These are phyloP conservation scores for Megacollybia marginata DNA, from an alignment of 768 basidiomycete genomes.

Conservation along the genomic window DNA sequence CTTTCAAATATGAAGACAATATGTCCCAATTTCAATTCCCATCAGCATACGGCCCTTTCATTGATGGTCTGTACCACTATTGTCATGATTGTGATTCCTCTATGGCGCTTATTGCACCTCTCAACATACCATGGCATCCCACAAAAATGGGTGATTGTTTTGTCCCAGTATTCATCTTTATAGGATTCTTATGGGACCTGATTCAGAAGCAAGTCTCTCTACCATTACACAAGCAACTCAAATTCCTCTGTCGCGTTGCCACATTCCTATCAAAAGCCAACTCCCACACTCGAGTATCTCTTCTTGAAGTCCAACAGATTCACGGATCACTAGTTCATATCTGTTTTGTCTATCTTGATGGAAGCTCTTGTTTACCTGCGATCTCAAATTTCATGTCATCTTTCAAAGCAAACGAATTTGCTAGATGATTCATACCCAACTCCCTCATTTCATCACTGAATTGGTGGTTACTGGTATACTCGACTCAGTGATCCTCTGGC, in stretches of 20 bases:
- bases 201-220: conserved; percentile 6
- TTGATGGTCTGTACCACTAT: neutral
- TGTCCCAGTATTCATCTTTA: conserved; percentile 1
- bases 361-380: neutral
- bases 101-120: neutral
- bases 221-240: conserved; percentile 6
- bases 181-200: conserved; percentile 14
- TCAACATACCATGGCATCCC: conserved; percentile 12
- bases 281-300: neutral
- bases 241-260: neutral
- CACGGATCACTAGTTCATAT: conserved; percentile 10
- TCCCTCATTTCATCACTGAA: too few species aligned
- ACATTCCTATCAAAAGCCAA: too few species aligned
- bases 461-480: neutral
- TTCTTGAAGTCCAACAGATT: conserved; percentile 1
- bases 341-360: conserved; percentile 7
- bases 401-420: neutral
- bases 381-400: neutral
- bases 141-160: conserved; percentile 7
- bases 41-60: too few species aligned
- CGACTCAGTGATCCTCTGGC: neutral
- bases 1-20: conserved; percentile 15
- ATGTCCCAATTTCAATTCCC: neutral
- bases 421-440: neutral
- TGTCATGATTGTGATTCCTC: neutral